These are phyloP conservation scores for Cryptococcus amylolentus DNA, from an alignment of 1,284 basidiomycete species.

Conservation along the genomic window DNA sequence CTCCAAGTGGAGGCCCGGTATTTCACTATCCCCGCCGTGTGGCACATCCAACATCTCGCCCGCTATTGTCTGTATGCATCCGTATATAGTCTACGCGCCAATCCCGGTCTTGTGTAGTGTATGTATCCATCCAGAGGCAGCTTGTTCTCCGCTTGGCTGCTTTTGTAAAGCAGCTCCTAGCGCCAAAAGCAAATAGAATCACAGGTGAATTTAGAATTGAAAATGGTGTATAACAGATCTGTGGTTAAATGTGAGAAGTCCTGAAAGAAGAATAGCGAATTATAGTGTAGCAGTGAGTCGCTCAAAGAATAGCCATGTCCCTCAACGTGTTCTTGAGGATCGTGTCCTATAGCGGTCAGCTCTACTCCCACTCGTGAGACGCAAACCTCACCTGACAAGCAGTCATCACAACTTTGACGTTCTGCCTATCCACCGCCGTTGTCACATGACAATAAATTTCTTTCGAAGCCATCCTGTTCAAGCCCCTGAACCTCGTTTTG, in stretches of 20 bases:
- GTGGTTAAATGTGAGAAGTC: too few species aligned
- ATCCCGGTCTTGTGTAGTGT: too few species aligned
- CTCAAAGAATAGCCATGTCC: constrained; percentile 25
- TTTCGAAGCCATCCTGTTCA: constrained; percentile 80
- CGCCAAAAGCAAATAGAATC: too few species aligned
- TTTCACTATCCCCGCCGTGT: background rate
- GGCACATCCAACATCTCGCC: background rate
- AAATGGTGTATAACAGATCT: too few species aligned
- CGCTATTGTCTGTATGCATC: too few species aligned
- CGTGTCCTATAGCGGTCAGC: constrained; percentile 8
- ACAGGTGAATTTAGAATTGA: too few species aligned
- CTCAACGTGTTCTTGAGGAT: constrained; percentile 14
- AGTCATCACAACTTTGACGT: constrained; percentile 25
- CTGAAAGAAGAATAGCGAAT: background rate
- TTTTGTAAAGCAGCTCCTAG: too few species aligned
- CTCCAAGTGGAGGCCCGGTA: background rate
- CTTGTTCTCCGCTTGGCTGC: too few species aligned
- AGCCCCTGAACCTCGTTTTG: constrained; percentile 72
- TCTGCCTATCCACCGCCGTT: constrained; percentile 27
- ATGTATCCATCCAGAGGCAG: too few species aligned
- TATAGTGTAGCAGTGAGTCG: background rate
- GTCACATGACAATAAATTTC: constrained; percentile 67
- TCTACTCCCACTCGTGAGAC: background rate
- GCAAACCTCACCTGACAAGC: constrained; percentile 12
- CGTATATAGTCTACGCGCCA: too few species aligned